Conservation (phyloP, 2,329 filamentous ascomycete species). For the Sarocladium strictum region DNA sequence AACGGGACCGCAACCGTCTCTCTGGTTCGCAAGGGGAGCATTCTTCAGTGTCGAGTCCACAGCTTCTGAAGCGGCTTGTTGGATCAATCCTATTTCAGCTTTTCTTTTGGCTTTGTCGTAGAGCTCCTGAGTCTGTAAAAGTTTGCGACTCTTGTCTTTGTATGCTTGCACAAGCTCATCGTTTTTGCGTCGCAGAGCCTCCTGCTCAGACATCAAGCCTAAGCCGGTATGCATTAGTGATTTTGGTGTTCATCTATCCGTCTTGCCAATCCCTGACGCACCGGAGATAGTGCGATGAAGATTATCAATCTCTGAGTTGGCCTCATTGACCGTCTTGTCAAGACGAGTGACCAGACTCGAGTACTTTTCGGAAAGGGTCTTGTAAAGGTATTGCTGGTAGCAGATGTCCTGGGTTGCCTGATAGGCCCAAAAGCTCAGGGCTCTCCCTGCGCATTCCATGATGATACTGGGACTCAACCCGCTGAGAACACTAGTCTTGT, state of each 20-base stretch:
- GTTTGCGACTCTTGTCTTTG: constrained; percentile 64
- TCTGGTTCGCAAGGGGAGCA: constrained; percentile 11
- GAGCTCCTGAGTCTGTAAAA: constrained; percentile 61
- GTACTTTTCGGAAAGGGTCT: constrained; percentile 68
- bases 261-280: constrained; percentile 21
- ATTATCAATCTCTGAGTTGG: constrained; percentile 63
- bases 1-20: neutral
- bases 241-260: too few relatives aligned
- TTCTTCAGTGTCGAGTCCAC: constrained; percentile 23
- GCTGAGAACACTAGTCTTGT: constrained; percentile 80
- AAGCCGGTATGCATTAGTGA: too few relatives aligned
- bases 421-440: constrained; percentile 79
- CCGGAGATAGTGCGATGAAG: constrained; percentile 61
- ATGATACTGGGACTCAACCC: constrained; percentile 75
- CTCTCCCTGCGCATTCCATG: constrained; percentile 79
- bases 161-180: constrained; percentile 62
- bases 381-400: constrained; percentile 72
- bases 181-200: constrained; percentile 62
- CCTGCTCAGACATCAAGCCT: constrained; percentile 56
- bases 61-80: constrained; percentile 45
- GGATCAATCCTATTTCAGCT: constrained; percentile 48
- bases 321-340: constrained; percentile 68
- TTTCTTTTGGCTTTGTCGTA: constrained; percentile 56
- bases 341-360: constrained; percentile 56
- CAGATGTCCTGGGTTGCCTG: constrained; percentile 76